Conservation (phyloP, 306 rosid species). For the Carpinus fangiana region DNA sequence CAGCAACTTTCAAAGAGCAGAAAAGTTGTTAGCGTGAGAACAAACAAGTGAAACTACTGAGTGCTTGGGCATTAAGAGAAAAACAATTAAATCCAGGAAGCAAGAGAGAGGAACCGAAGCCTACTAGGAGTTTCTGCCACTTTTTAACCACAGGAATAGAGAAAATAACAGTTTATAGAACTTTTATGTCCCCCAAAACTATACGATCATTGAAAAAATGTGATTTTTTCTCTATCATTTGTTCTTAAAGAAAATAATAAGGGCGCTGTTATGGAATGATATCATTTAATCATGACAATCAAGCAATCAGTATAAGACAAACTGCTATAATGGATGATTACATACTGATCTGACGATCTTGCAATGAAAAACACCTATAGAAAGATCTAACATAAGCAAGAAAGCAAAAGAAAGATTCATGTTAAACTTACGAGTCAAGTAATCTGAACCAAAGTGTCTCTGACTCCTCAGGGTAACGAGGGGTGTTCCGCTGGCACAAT, state of each 20-base stretch:
- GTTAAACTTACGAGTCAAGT: slow-evolving; percentile 82
- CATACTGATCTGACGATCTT: neutral
- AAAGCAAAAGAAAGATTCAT: slow-evolving; percentile 17
- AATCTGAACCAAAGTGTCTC: slow-evolving; percentile 94
- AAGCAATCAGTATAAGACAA: neutral
- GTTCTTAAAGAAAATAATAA: neutral
- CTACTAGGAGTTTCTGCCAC: neutral
- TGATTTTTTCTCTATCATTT: neutral
- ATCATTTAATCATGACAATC: slow-evolving; percentile 17
- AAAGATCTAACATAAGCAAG: slow-evolving; percentile 12
- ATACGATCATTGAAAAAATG: neutral
- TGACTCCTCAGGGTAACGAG: slow-evolving; percentile 90
- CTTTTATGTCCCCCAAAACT: neutral
- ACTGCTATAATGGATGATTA: neutral
- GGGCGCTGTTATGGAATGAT: neutral
- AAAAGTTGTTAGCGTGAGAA: neutral
- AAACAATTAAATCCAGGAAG: neutral
- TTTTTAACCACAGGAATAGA: neutral
- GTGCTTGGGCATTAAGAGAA: neutral
- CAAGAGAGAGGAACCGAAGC: neutral
- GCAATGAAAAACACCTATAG: slow-evolving; percentile 10
- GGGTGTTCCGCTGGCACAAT: slow-evolving; percentile 96
- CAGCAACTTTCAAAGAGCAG: neutral
- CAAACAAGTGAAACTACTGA: neutral
- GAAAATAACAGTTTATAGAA: neutral